Base-by-base conservation (phyloP, 306 rosid species). In the Clitoria ternatea region DNA sequence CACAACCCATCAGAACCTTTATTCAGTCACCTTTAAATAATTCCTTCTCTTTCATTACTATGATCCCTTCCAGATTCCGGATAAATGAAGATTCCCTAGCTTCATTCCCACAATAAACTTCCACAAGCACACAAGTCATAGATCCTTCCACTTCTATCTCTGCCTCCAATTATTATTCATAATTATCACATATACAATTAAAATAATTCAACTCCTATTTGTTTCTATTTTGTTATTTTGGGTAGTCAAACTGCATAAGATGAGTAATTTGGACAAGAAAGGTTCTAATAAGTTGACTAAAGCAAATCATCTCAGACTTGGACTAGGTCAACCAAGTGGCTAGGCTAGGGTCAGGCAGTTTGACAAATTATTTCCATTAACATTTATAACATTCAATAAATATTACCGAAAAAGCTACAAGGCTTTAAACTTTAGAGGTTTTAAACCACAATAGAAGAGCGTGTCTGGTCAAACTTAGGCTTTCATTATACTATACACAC, bases 251-350 rank as follows among this genome's bases (percentile, higher is more conserved):
- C 68, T 26, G 40, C 50, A 6, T 1, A 13, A 49, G 27, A 48
- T 23, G 69, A 56, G 20, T 33, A 64, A 29, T 33, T n/a, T 57
- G 64, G 36, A 32, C 65, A 55, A 60, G 60, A 40, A 57, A 63
- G 53, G 55, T 45, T 44, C 50, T 66, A 22, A 22, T 2, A 36
- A 52, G 72, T 65, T 82, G 79, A 72, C 77, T 57, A 3, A 62
- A 35, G 57, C 69, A 48, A 69, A 70, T 64, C 83, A 63, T 6
- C 27, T 43, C 44, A 37, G 81, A 54, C 68, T 13, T 40, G 26
- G 73, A 80, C 86, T 39, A n/a, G 71, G 69, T 64, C 84, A 67
- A 77, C 63, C 9, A 1, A 49, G 71, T 4, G 33, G 68, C 37
- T 24, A 48, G 24, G 69, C 45, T 22, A 47, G 47, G 56, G 18